Evolutionary conservation across 164 flowering plant species (phyloP), one percentile per base, ranked within the genome.

Genomic region (Euptelea pleiosperma): DNA sequence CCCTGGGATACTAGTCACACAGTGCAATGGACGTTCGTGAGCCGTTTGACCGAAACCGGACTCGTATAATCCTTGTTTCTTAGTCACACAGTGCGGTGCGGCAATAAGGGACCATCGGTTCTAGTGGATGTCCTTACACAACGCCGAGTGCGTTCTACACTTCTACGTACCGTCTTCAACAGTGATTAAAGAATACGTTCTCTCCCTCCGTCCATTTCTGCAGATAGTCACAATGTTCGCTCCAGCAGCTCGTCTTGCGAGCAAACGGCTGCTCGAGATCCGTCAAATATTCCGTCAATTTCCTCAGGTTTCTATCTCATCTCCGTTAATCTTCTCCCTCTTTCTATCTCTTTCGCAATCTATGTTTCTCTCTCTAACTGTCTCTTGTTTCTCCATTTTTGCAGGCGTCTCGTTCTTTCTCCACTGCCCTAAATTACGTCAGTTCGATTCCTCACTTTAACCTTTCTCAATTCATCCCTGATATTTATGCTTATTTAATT

Each of bases 361-460:
- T 41, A 4, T 39, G n/a, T n/a, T n/a, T n/a, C n/a, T n/a, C 29
- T 49, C 18, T 18, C 18, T 48, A n/a, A n/a, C n/a, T n/a, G n/a
- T n/a, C 34, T 47, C 29, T 22, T 24, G 30, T 58, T 29, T 3
- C 8, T 34, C 11, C 36, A 56, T 56, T 29, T 40, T 22, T 62
- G 64, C 91, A 90, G 98, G 57, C 77, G 1, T 72, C 78, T 44
- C 85, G 98, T 30, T 75, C 86, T 2, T 78, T 91, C 35, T 94
- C 99, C 56, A 91, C 99, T 34, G 97, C 99, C 37, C 73, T 94
- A 39, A 94, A 94, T 65, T 94, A 87, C 57, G 99, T 94, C 61
- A 87, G 98, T 62, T 22, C 42, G 10, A 36, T 12, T 57, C 22
- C 46, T 4, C 19, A 18, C 21, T n/a, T 1, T n/a, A n/a, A n/a